phyloP scores from a whole-genome alignment of 192 early-diverging fungal species.

The Bifiguratus adelaidae region DNA sequence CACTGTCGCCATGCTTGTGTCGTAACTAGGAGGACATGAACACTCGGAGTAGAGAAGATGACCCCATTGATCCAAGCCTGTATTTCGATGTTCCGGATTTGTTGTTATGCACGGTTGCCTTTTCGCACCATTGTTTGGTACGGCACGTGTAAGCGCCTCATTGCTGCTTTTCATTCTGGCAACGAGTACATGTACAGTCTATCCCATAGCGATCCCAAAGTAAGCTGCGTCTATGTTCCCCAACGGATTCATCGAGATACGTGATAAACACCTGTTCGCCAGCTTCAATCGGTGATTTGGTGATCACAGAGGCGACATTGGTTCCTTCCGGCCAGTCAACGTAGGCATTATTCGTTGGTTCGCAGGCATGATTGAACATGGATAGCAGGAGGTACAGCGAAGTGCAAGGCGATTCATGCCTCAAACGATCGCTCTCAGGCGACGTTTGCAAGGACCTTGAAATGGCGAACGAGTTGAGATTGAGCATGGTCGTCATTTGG shows the following conservation, averaged over 20 bases:
- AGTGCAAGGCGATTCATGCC: not conserved
- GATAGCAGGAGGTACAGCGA: not conserved
- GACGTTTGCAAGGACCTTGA: not conserved
- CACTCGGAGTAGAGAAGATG: no score
- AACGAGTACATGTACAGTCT: no score
- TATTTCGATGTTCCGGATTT: no score
- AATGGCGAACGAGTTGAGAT: not conserved
- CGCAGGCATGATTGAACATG: not conserved
- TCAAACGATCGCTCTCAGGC: not conserved
- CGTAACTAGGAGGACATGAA: no score
- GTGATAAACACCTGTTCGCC: not conserved
- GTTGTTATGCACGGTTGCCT: no score
- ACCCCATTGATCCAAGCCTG: no score
- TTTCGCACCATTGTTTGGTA: no score
- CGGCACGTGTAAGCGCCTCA: no score
- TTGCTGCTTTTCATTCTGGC: no score
- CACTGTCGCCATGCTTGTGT: no score
- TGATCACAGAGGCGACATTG: not conserved
- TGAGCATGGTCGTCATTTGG: not conserved
- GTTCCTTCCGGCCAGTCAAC: not conserved
- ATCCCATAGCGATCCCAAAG: not conserved
- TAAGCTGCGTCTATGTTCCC: not conserved
- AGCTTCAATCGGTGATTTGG: not conserved
- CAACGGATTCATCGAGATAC: not conserved
- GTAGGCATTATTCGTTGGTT: not conserved